Conservation (phyloP, 768 basidiomycete genomes). For the Stropharia rugosoannulata region DNA sequence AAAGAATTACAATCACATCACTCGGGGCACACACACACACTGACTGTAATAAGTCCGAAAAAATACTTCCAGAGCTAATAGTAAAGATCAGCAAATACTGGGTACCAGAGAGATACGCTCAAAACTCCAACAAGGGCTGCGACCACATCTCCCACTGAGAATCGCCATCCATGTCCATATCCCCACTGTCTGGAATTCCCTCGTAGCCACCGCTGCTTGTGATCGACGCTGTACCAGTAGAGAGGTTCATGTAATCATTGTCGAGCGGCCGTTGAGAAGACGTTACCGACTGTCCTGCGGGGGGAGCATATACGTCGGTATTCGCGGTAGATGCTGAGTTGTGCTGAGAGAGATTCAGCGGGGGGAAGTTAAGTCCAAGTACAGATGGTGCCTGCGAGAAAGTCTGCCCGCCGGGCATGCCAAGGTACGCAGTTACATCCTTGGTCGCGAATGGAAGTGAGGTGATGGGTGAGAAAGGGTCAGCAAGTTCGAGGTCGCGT, state of each 20-base stretch:
- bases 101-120: background rate
- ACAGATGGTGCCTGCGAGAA: conserved; percentile 36
- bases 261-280: background rate
- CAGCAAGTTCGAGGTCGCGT: background rate
- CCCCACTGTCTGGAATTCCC: conserved; percentile 1
- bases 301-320: background rate
- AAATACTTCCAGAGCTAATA: no score
- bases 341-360: background rate
- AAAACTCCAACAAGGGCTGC: conserved; percentile 7
- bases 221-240: background rate
- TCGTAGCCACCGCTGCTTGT: background rate
- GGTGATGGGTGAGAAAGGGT: background rate
- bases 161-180: conserved; percentile 14
- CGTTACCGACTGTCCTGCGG: background rate
- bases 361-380: conserved; percentile 11
- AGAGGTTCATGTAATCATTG: background rate
- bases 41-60: no score
- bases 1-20: no score
- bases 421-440: conserved; percentile 32
- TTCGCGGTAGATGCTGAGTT: no score
- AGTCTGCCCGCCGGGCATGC: conserved; percentile 40
- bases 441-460: conserved; percentile 15
- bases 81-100: background rate
- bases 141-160: conserved; percentile 13
- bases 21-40: no score